Conservation (phyloP, 176 grass and related monocot species). For the Phoenix roebelenii region DNA sequence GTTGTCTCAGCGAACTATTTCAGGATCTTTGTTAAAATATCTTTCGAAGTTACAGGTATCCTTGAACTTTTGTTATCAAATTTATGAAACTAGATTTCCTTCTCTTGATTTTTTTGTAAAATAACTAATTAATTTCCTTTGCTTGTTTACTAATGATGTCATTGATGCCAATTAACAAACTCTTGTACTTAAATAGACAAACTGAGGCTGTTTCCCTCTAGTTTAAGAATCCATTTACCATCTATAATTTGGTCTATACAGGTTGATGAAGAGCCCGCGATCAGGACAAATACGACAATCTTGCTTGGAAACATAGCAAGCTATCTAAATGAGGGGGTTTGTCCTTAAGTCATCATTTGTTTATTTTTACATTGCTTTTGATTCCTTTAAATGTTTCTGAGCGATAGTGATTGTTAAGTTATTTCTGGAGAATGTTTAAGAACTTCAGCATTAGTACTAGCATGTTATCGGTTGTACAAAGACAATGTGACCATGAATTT, state of each 20-base stretch:
- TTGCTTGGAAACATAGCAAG: slow-evolving; percentile 93
- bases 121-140: too few species aligned
- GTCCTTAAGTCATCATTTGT: slow-evolving; percentile 23
- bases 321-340: slow-evolving; percentile 95
- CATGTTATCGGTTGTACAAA: too few species aligned
- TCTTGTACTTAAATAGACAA: neutral
- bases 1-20: slow-evolving; percentile 93
- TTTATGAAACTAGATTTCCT: too few species aligned
- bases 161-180: too few species aligned
- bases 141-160: too few species aligned
- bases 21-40: slow-evolving; percentile 98
- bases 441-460: too few species aligned
- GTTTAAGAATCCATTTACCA: neutral
- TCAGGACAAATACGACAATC: slow-evolving; percentile 96
- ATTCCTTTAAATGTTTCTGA: too few species aligned
- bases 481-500: too few species aligned
- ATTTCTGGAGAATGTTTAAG: too few species aligned
- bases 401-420: too few species aligned
- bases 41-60: slow-evolving; percentile 95
- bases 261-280: slow-evolving; percentile 96
- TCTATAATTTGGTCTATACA: slow-evolving; percentile 18
- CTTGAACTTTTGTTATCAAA: slow-evolving; percentile 17
- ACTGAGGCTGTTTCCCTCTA: neutral
- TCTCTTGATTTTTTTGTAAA: too few species aligned
- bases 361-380: slow-evolving; percentile 1